These are phyloP conservation scores for Tricladium varicosporioides DNA, from an alignment of 2,329 filamentous ascomycete species.

Conservation along the genomic window DNA sequence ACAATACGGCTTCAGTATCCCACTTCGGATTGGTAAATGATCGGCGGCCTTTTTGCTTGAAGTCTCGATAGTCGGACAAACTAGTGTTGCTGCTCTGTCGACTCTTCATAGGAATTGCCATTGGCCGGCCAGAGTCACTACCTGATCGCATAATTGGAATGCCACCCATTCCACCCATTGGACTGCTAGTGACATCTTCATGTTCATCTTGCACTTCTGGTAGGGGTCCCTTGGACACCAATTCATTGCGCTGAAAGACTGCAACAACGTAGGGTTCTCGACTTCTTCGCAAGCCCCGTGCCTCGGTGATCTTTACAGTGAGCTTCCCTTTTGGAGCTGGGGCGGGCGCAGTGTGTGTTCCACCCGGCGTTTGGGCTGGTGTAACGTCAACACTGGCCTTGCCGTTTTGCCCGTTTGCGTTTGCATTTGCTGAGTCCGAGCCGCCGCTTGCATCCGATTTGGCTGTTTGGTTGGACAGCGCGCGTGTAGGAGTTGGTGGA, in stretches of 20 bases:
- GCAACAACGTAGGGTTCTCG: slow-evolving; percentile 93
- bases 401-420: slow-evolving; percentile 34
- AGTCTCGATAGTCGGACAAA: slow-evolving; percentile 60
- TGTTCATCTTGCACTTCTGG: slow-evolving; percentile 59
- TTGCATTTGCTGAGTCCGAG: slow-evolving; percentile 31
- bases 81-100: slow-evolving; percentile 96
- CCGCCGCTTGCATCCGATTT: slow-evolving; percentile 43
- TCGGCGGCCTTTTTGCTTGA: slow-evolving; percentile 53
- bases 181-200: slow-evolving; percentile 53
- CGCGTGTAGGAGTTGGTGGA: slow-evolving; percentile 84
- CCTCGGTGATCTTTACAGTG: slow-evolving; percentile 84
- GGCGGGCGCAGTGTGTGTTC: slow-evolving; percentile 54
- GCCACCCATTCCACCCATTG: slow-evolving; percentile 55
- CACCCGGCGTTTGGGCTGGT: slow-evolving; percentile 29
- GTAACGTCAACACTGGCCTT: slow-evolving; percentile 31
- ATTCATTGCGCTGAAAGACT: slow-evolving; percentile 94
- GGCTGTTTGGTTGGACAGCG: slow-evolving; percentile 60
- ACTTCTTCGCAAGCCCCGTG: slow-evolving; percentile 75
- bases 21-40: slow-evolving; percentile 83
- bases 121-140: slow-evolving; percentile 78
- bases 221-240: slow-evolving; percentile 85
- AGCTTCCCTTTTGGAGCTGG: slow-evolving; percentile 81
- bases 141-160: slow-evolving; percentile 67
- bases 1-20: slow-evolving; percentile 96
- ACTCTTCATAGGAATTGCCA: slow-evolving; percentile 94